Evolutionary conservation across 805 yeast genomes (phyloP), one percentile per base, ranked within the genome.

Genomic region (Saccharomycopsis babjevae): DNA sequence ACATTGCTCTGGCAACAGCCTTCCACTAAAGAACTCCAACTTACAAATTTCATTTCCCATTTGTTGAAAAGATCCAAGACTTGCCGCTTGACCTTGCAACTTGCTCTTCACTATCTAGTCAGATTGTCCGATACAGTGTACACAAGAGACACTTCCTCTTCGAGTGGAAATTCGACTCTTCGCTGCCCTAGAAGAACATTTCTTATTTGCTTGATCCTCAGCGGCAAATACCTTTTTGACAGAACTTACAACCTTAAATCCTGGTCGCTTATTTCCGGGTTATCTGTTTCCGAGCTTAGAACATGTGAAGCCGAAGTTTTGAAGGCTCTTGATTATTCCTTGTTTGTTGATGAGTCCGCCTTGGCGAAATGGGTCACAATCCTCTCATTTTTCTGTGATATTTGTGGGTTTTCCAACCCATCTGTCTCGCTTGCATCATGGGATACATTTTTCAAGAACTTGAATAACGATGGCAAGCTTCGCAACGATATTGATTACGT

Each of bases 221-320:
- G 94, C 3, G 80, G 85, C 58, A 89, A 89, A 69, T 88, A 83
- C 70, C 76, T 79, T 62, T 89, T 84, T 68, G 96, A 89, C 72
- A 80, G 82, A 57, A 86, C 85, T 69, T 88, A 81, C 71, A 77
- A 87, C 36, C 77, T 86, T 66, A 78, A 77, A 64, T 81, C 88
- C 5, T 89, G 96, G 96, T 76, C 86, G 58, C 81, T 82, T 69
- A 84, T 89, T 57, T 80, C 89, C 39, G 94, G 96, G 0, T 76
- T 87, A 50, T 68, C 81, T 25, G 68, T 79, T 3, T 65, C 70
- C 34, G 84, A 81, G 61, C 73, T 89, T 58, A 77, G 75, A 62
- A 62, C 63, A 5, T 72, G 83, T 60, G 96, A 89, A 72, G 67
- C 78, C 34, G 70, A 75, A 6, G 75, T 86, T 22, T 77, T 89